Evolutionary conservation across 2,329 filamentous ascomycete species (phyloP), one percentile per base, ranked within the genome.

Genomic region (Botrytis deweyae): DNA sequence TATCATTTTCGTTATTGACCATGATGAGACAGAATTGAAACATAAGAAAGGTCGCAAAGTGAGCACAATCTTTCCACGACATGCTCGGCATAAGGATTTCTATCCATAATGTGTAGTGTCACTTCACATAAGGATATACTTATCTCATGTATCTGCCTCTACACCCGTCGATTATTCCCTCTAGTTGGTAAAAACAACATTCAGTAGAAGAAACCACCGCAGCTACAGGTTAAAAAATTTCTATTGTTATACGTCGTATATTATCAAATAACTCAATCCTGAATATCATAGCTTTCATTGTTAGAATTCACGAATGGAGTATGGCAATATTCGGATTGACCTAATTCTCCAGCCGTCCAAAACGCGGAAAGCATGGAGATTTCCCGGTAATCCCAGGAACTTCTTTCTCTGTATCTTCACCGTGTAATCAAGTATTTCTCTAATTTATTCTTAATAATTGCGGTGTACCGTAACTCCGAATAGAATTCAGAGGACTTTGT

Each of bases 31-130:
- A 52, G 0, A 14, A n/a, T 3, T 25, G 10, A 20, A 8, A 0
- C 0, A 12, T 14, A n/a, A n/a, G 22, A n/a, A n/a, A n/a, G 49
- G 12, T 52, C 10, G 25, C 25, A 52, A 52, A 52, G 25, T 7
- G 1, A n/a, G 25, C 25, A 14, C 5, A 52, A 10, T 25, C 10
- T 6, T 6, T 52, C 12, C 25, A 20, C 10, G 0, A 5, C 49
- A 2, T 52, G 4, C 10, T n/a, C 22, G n/a, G 2, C 12, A 52
- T 10, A 14, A 52, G 22, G 0, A 0, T 5, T 1, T 0, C 10
- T 1, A 52, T 14, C 7, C 4, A 52, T 1, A 4, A 12, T 49
- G 12, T 4, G 46, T 49, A 49, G 25, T 52, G 10, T 52, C 22
- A 52, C 25, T 52, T 52, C 46, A n/a, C 10, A 52, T 52, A 10